Evolutionary conservation across 768 basidiomycete species (phyloP).

Genomic region (Panellus pusillus): DNA sequence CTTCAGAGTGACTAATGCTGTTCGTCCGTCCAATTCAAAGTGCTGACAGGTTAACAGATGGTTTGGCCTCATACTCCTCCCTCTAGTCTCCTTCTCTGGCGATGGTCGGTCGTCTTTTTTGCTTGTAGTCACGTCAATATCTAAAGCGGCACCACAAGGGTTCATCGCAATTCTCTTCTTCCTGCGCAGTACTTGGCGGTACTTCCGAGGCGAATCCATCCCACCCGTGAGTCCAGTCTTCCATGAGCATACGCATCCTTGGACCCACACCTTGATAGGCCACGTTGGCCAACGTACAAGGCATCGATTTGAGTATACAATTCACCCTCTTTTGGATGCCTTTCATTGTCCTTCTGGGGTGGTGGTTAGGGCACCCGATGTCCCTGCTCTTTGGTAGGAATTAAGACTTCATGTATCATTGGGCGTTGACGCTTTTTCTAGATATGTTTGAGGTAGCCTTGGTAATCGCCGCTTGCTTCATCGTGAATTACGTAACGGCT

Average conservation of each 20-base stretch:
- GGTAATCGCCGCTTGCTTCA: slow-evolving; percentile 65
- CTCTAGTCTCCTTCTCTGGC: slow-evolving; percentile 71
- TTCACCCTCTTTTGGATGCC: slow-evolving; percentile 83
- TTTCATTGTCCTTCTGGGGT: slow-evolving; percentile 63
- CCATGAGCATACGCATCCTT: slow-evolving; percentile 23
- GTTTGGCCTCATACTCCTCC: slow-evolving; percentile 74
- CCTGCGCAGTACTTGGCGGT: slow-evolving; percentile 35
- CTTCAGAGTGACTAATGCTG: slow-evolving; percentile 47
- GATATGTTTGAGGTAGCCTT: slow-evolving; percentile 70
- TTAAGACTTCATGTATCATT: background rate
- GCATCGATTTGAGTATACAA: slow-evolving; percentile 78
- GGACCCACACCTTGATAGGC: slow-evolving; percentile 18
- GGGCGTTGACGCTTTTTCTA: slow-evolving; percentile 26
- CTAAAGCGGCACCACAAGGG: background rate
- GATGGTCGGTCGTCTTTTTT: slow-evolving; percentile 46
- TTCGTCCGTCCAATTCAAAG: background rate
- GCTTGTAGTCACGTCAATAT: background rate
- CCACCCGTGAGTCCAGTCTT: slow-evolving; percentile 40
- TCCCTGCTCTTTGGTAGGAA: slow-evolving; percentile 64
- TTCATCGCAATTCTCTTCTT: slow-evolving; percentile 60
- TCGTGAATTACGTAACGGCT: slow-evolving; percentile 79
- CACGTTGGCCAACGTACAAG: slow-evolving; percentile 63
- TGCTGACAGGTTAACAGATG: slow-evolving; percentile 40
- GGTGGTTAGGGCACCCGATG: slow-evolving; percentile 65
- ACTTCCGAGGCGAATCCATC: slow-evolving; percentile 12